Base-by-base conservation (phyloP, 140 eudicot genomes). In the Stevia rebaudiana region DNA sequence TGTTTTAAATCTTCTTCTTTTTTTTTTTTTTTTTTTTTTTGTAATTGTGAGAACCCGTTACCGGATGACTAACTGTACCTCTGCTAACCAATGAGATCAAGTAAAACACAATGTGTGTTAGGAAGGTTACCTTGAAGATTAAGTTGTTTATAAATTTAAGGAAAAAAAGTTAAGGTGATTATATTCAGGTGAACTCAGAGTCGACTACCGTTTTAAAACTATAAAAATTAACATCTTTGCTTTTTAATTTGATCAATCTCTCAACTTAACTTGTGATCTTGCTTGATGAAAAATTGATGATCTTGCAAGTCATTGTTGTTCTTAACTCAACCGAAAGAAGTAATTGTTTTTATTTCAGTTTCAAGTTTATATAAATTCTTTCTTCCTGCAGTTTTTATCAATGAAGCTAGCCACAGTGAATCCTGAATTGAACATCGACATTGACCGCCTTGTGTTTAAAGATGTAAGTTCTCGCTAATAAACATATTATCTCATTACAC, bases 361-460 rank as follows among this genome's bases (percentile, higher is more conserved):
- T 67, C 30, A 6, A 39, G 53, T 67, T 46, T 39, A 22, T 22
- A 9, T 35, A 3, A 13, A 53, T 50, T 11, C 10, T 59, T 58
- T 79, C 39, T 33, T 53, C 17, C 36, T 86, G 90, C 94, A 90
- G 97, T 90, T 90, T 67, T 67, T 90, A 76, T 90, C 97, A 3
- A 90, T 90, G 97, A 90, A 90, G 78, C 90, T 90, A 37, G 97
- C 97, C 0, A 83, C 97, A 1, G 97, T 90, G 73, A 90, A 86
- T 62, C 97, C 97, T 40, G 97, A 86, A 77, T 22, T 86, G 43
- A 86, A 86, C 61, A 54, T 84, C 31, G 97, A 90, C 67, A 76
- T 90, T 6, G 97, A 84, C 1, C 79, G 84, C 43, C 71, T 90
- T 62, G 67, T 86, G 62, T 79, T 94, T 42, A 90, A 90, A 80